phyloP scores from a whole-genome alignment of 2,329 filamentous ascomycete genomes.

The Colletotrichum tropicicola region DNA sequence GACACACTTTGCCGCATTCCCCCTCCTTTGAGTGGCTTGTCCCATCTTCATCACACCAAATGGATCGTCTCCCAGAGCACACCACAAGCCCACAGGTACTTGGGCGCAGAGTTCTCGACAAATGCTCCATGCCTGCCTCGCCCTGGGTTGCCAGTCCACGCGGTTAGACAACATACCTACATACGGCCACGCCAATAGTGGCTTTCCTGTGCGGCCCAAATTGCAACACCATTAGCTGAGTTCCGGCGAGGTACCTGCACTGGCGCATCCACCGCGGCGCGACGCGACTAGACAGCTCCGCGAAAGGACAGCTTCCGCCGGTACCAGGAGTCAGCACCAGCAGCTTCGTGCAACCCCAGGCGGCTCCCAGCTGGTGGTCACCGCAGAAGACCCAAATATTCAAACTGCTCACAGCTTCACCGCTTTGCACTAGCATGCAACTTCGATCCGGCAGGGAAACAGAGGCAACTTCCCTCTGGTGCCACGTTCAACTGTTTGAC shows the following conservation, averaged over 20 bases:
- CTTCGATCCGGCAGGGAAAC: background rate
- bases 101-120: constrained; percentile 15
- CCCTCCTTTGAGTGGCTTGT: constrained; percentile 26
- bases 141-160: constrained; percentile 23
- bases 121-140: constrained; percentile 15
- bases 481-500: background rate
- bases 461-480: background rate
- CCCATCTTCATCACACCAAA: constrained; percentile 21
- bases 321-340: too few species aligned
- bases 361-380: background rate
- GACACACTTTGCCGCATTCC: constrained; percentile 29
- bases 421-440: background rate
- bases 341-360: constrained; percentile 4
- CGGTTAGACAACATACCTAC: constrained; percentile 10
- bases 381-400: background rate
- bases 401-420: background rate
- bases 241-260: constrained; percentile 2
- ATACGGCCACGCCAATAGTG: constrained; percentile 6
- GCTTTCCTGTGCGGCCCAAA: constrained; percentile 1
- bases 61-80: constrained; percentile 8
- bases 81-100: constrained; percentile 4
- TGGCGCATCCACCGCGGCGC: constrained; percentile 1
- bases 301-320: constrained; percentile 1
- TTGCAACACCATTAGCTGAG: constrained; percentile 20
- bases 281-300: background rate